Evolutionary conservation across 2,329 filamentous ascomycete species (phyloP).

Genomic region (Arthrobotrys sinensis): DNA sequence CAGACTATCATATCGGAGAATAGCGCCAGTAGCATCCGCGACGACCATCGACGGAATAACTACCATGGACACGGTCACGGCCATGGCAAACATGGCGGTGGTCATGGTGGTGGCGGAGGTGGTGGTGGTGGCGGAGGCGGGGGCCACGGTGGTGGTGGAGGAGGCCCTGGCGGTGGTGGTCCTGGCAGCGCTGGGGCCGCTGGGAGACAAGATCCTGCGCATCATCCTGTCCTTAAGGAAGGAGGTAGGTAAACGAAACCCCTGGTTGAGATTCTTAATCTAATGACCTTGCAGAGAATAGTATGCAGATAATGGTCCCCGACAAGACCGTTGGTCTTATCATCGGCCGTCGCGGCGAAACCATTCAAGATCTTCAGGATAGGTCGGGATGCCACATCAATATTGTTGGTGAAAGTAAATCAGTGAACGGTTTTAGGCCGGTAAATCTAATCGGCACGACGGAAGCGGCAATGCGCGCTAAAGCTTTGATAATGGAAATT

Average conservation of each 20-base stretch:
- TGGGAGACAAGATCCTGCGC: conserved; percentile 64
- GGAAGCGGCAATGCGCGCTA: conserved; percentile 81
- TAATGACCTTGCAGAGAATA: conserved; percentile 79
- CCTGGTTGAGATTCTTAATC: conserved; percentile 60
- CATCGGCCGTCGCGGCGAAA: conserved; percentile 93
- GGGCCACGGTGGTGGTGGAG: conserved; percentile 62
- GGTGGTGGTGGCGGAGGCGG: conserved; percentile 55
- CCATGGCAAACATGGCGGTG: conserved; percentile 49
- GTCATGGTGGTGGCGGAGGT: conserved; percentile 39
- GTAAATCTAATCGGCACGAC: conserved; percentile 89
- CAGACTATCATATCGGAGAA: conserved; percentile 86
- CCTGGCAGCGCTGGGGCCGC: not conserved
- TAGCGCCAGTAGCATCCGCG: conserved; percentile 55
- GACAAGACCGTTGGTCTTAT: conserved; percentile 93
- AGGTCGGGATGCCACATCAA: conserved; percentile 95
- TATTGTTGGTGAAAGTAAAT: conserved; percentile 93
- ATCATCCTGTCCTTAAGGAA: conserved; percentile 64
- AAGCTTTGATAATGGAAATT: conserved; percentile 92
- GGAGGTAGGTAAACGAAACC: conserved; percentile 62
- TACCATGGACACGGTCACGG: conserved; percentile 52
- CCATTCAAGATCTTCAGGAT: conserved; percentile 92
- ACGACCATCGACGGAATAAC: conserved; percentile 52
- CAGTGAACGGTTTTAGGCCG: conserved; percentile 87
- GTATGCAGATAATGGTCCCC: conserved; percentile 93
- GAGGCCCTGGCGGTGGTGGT: not conserved